Percentiles rank a stretch among this genome's conserved stretches.
These are phyloP conservation scores for Pseudonitzschia multiseries DNA, from an alignment of 108 stramenopile species.

Conservation along the genomic window DNA sequence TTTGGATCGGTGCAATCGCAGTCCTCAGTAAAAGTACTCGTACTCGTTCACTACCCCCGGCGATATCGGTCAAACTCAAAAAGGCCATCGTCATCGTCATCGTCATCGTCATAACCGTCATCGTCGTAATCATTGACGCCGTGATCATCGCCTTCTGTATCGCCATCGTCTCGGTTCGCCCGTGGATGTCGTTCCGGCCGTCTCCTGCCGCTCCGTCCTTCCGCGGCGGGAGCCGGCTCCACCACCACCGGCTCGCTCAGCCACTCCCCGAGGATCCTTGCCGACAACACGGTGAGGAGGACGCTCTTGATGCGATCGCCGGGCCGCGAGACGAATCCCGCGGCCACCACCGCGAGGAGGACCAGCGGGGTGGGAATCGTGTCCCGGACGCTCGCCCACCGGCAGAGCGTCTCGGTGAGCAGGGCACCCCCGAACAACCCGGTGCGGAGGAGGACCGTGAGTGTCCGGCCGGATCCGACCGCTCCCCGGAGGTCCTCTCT, in stretches of 20 bases:
- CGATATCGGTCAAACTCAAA: too few relatives aligned
- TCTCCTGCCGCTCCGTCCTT: neutral
- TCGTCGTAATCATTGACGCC: neutral
- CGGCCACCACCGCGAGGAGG: conserved; percentile 39
- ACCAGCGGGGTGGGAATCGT: conserved; percentile 73
- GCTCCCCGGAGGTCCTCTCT: neutral
- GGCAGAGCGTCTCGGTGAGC: conserved; percentile 34
- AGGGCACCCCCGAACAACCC: neutral
- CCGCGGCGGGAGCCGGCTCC: neutral
- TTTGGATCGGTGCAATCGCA: too few relatives aligned
- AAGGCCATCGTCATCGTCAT: neutral
- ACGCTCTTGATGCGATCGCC: conserved; percentile 41
- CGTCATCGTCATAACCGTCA: neutral
- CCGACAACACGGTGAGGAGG: conserved; percentile 46
- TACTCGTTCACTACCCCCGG: too few relatives aligned
- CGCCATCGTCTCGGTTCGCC: too few relatives aligned
- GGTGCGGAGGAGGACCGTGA: conserved; percentile 1
- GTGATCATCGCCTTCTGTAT: too few relatives aligned
- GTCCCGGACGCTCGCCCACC: conserved; percentile 71
- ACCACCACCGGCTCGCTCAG: conserved; percentile 21
- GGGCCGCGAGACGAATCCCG: conserved; percentile 44
- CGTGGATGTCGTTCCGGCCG: too few relatives aligned
- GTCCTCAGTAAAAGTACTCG: too few relatives aligned
- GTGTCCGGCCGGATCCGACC: conserved; percentile 1
- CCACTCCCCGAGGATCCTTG: conserved; percentile 65